Conservation (phyloP, 2,329 filamentous ascomycete genomes). For the Grosmannia serpens region DNA sequence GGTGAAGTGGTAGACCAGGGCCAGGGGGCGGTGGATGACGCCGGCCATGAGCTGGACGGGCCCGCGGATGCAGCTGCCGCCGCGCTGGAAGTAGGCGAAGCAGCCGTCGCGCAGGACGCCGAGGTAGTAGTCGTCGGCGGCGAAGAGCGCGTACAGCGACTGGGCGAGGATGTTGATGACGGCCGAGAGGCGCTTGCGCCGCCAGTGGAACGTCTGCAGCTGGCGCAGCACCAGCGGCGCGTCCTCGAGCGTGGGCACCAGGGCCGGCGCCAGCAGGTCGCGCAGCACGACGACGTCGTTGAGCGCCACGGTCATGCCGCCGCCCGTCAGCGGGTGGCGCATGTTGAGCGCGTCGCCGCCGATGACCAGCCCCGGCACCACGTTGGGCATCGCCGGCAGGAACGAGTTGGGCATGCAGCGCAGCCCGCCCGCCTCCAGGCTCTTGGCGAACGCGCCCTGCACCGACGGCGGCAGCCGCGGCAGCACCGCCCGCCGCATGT, state of each 20-base stretch:
- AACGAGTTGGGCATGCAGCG: constrained; percentile 90
- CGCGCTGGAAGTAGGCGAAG: constrained; percentile 80
- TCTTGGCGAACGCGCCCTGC: constrained; percentile 61
- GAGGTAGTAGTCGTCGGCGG: constrained; percentile 68
- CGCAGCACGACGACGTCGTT: constrained; percentile 78
- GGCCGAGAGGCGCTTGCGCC: constrained; percentile 65
- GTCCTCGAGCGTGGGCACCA: constrained; percentile 59
- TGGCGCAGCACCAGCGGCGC: constrained; percentile 52
- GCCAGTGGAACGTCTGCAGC: constrained; percentile 74
- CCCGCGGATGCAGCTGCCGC: constrained; percentile 62
- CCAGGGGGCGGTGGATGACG: constrained; percentile 58
- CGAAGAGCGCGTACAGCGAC: constrained; percentile 84
- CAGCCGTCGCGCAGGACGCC: constrained; percentile 77
- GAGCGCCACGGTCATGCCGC: constrained; percentile 95
- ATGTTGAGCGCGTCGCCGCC: constrained; percentile 96
- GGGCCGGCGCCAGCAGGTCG: constrained; percentile 57
- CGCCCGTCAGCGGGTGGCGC: constrained; percentile 95
- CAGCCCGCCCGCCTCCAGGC: constrained; percentile 59
- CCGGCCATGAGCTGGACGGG: constrained; percentile 37
- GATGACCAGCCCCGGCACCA: constrained; percentile 19
- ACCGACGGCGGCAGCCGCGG: constrained; percentile 64
- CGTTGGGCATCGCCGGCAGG: constrained; percentile 50
- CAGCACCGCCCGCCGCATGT: constrained; percentile 65
- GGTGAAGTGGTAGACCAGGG: constrained; percentile 23
- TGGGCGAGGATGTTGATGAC: constrained; percentile 98